A percentile compares a stretch with the other conserved stretches of the same genome.
phyloP scores from a whole-genome alignment of 768 basidiomycete genomes.

The Lentinula detonsa region DNA sequence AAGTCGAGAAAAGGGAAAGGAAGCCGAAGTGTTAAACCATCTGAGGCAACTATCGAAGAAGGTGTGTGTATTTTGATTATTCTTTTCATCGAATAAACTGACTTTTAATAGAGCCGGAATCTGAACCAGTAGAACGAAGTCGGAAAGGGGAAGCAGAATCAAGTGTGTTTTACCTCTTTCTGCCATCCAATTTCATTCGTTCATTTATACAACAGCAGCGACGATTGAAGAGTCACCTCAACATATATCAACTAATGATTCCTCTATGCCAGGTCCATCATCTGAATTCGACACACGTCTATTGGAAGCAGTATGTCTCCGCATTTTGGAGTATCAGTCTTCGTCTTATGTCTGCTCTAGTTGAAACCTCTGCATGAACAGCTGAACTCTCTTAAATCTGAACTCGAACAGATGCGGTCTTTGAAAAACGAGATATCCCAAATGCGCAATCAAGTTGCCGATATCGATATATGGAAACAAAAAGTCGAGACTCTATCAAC shows the following conservation, averaged over 20 bases:
- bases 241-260: not conserved
- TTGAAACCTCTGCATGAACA: constrained; percentile 48
- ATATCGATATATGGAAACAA: constrained; percentile 25
- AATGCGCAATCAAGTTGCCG: constrained; percentile 26
- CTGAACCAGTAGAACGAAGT: constrained; percentile 10
- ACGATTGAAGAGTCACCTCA: not conserved
- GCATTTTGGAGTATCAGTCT: not conserved
- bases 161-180: not conserved
- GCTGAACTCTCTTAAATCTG: constrained; percentile 38
- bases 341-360: constrained; percentile 20
- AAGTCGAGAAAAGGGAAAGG: constrained; percentile 44
- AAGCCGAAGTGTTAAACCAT: constrained; percentile 42
- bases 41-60: constrained; percentile 57
- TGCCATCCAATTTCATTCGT: not conserved
- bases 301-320: constrained; percentile 26
- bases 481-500: constrained; percentile 29
- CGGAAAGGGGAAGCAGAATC: constrained; percentile 13
- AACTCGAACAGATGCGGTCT: constrained; percentile 31
- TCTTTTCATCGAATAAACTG: not conserved
- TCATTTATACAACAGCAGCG: not conserved
- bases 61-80: constrained; percentile 24
- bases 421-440: constrained; percentile 26
- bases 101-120: constrained; percentile 3
- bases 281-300: constrained; percentile 13
- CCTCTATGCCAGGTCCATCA: not conserved